Percentiles rank a stretch among this genome's conserved stretches.
phyloP scores from a whole-genome alignment of 2,329 filamentous ascomycete species.

The Penicillium brevicompactum region DNA sequence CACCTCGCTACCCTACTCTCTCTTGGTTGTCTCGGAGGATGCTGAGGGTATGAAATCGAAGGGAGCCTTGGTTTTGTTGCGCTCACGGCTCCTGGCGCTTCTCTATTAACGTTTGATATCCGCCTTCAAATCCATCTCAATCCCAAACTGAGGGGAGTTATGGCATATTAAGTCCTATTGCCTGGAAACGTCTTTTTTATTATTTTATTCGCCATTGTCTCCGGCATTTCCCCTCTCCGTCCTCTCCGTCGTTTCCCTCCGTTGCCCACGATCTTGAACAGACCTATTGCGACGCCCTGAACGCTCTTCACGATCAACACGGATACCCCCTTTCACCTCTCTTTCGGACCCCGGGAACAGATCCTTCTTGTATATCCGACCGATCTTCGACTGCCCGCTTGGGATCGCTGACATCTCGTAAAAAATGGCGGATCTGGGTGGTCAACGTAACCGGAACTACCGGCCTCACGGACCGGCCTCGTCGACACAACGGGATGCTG shows the following conservation, averaged over 20 bases:
- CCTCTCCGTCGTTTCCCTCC: slow-evolving; percentile 18
- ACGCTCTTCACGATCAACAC: slow-evolving; percentile 36
- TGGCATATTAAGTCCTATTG: slow-evolving; percentile 29
- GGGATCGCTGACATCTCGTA: slow-evolving; percentile 8
- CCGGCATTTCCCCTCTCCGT: slow-evolving; percentile 17
- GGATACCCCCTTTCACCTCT: slow-evolving; percentile 23
- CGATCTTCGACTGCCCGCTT: not conserved
- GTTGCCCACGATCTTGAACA: slow-evolving; percentile 36
- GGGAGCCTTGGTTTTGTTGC: slow-evolving; percentile 43
- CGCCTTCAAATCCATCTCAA: slow-evolving; percentile 15
- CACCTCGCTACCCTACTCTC: slow-evolving; percentile 6
- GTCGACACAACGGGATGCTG: slow-evolving; percentile 79
- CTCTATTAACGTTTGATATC: slow-evolving; percentile 27
- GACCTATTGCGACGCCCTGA: slow-evolving; percentile 35
- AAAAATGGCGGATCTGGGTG: slow-evolving; percentile 65
- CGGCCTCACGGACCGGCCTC: slow-evolving; percentile 58
- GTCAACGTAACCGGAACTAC: slow-evolving; percentile 64
- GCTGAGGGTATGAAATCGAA: slow-evolving; percentile 44
- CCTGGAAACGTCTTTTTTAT: slow-evolving; percentile 15
- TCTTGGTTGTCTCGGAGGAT: slow-evolving; percentile 30
- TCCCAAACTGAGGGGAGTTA: slow-evolving; percentile 30
- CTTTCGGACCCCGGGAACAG: slow-evolving; percentile 8
- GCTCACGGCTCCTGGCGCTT: slow-evolving; percentile 44
- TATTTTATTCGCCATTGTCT: slow-evolving; percentile 18
- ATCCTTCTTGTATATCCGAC: slow-evolving; percentile 6